Evolutionary conservation across 2,329 filamentous ascomycete species (phyloP), one percentile per base, ranked within the genome.

Genomic region (Akanthomyces lecanii): DNA sequence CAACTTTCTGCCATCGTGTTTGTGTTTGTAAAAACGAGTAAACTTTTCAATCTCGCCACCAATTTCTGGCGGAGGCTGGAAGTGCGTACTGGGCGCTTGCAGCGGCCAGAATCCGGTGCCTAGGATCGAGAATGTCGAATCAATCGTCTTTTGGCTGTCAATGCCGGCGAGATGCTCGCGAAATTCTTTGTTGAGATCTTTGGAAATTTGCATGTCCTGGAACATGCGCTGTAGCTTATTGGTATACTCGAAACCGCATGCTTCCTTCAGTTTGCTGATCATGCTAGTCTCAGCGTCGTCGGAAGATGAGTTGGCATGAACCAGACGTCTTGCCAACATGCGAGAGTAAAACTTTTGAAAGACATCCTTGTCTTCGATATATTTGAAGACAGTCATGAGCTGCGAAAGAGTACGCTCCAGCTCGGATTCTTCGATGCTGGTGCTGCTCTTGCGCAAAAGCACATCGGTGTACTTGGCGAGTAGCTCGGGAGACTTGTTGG

Each of bases 211-310:
- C 82, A 99, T 97, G 73, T 99, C 95, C 75, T 98, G 94, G 85
- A 98, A 99, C 95, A 99, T 99, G 72, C 96, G 92, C 79, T 98
- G 94, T 52, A 99, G 85, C 80, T 98, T 98, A 82, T 98, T 99
- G 69, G 95, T 99, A 78, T 99, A 99, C 76, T 99, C 95, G 69
- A 97, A 99, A 71, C 95, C 95, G 72, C 95, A 98, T 0, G 95
- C 94, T 73, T 99, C 95, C 81, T 99, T 99, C 68, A 99, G 82
- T 79, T 98, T 99, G 80, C 91, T 93, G 76, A 99, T 99, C 95
- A 99, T 99, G 79, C 92, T 97, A 0, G 92, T 97, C 81, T 99
- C 95, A 1, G 95, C 94, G 77, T 99, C 95, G 69, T 97, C 93
- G 2, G 93, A 97, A 3, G 95, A 95, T 0, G 95, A 98, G 74